Base-by-base conservation (phyloP, 106 monocot genomes). In the Dactylorhiza incarnata region DNA sequence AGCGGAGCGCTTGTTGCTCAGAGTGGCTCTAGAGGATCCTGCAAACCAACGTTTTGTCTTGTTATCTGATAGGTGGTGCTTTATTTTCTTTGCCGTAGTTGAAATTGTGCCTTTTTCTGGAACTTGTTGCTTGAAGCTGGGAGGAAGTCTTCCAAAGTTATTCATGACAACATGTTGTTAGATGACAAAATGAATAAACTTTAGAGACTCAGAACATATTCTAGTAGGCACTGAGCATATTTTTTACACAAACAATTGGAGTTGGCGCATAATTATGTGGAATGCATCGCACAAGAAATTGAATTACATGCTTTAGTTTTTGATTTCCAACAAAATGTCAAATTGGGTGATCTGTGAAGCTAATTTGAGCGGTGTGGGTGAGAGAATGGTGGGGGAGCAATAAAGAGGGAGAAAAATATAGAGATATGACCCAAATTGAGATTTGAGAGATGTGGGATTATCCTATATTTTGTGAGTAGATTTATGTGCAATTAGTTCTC, bases 21-120 rank as follows among this genome's bases (percentile, higher is more conserved):
- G 54, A 24, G 61, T 78, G 1, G 91, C 97, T 4, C 83, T 97
- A 44, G 76, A 85, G 78, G 89, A 97, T 84, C 93, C 97, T 0
- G 85, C 87, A 5, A 97, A 97, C 83, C 94, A 94, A 65, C 87
- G 87, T 3, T 97, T 97, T 79, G 85, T 87, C 78, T 85, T 97
- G 79, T 67, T 97, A 19, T 97, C 97, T 25, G 97, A 97, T 56
- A 91, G 91, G 97, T 97, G 76, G 3, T 48, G 14, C 62, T 59
- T 48, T 73, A 22, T 72, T 72, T 72, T 46, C 44, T 3, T 65
- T 14, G 65, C 9, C 12, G 26, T 29, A 65, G 3, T 65, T 10
- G 65, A 26, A 65, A 29, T 13, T 65, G 25, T 65, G n/a, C 23
- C 72, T 72, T 72, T 48, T 46, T 72, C 5, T 72, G 29, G 29